These are phyloP conservation scores for Thuidium tamariscinum DNA, from an alignment of 225 moss, liverwort and hornwort species.

Conservation along the genomic window DNA sequence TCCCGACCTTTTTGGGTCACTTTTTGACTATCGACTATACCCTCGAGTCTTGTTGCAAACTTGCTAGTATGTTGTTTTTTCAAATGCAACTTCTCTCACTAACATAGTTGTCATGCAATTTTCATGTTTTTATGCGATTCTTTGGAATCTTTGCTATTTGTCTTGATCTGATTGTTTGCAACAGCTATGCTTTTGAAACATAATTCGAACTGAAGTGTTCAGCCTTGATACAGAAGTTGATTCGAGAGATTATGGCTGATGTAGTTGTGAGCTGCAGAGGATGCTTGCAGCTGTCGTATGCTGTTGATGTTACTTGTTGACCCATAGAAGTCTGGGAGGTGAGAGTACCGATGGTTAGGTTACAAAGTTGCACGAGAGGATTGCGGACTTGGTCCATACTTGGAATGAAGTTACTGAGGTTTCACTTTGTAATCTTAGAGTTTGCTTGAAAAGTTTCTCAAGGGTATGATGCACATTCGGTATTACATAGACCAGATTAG, in stretches of 20 bases:
- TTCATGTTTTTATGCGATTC: background rate
- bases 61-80: background rate
- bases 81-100: background rate
- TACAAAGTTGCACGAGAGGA: background rate
- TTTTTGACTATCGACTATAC: background rate
- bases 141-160: background rate
- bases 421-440: background rate
- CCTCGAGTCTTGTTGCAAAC: background rate
- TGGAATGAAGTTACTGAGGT: background rate
- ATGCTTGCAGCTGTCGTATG: background rate
- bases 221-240: slow-evolving; percentile 1
- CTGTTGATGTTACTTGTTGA: background rate
- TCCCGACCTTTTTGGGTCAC: slow-evolving; percentile 13
- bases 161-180: background rate
- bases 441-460: background rate
- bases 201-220: background rate
- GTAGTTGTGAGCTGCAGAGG: background rate
- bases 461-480: background rate
- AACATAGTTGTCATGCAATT: background rate
- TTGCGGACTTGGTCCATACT: background rate
- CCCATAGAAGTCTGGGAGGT: background rate
- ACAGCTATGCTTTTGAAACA: background rate
- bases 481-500: background rate
- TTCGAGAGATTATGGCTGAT: background rate
- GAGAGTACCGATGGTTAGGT: background rate